These are phyloP conservation scores for Hypoxylon sp. DNA, from an alignment of 2,329 filamentous ascomycete genomes.

Conservation along the genomic window DNA sequence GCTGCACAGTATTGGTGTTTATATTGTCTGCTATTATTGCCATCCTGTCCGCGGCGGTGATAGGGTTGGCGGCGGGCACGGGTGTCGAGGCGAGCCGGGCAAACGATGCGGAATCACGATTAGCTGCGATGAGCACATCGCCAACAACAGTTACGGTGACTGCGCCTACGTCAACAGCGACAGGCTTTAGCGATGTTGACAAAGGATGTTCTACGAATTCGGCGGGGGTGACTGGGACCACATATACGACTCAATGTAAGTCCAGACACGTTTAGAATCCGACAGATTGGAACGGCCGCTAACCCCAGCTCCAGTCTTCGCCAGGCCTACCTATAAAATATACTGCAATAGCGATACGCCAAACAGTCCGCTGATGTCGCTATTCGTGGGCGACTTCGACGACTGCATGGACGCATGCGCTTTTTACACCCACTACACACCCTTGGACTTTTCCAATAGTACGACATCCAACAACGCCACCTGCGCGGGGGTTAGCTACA, in stretches of 20 bases:
- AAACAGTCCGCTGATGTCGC: constrained; percentile 53
- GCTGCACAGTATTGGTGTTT: constrained; percentile 56
- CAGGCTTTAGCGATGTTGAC: constrained; percentile 51
- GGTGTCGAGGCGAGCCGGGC: constrained; percentile 57
- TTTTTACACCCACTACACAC: constrained; percentile 52
- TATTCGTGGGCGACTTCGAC: constrained; percentile 58
- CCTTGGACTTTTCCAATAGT: constrained; percentile 45
- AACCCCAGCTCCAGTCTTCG: constrained; percentile 50
- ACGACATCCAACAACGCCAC: constrained; percentile 49
- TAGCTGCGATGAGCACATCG: constrained; percentile 49
- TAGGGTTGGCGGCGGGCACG: constrained; percentile 59
- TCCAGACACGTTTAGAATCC: background rate
- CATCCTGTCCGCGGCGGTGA: constrained; percentile 55
- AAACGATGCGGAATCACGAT: constrained; percentile 51
- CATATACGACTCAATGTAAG: constrained; percentile 57
- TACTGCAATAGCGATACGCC: constrained; percentile 59
- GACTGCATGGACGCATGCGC: constrained; percentile 63
- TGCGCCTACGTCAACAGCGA: constrained; percentile 44
- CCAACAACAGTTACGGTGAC: constrained; percentile 39
- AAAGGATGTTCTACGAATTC: constrained; percentile 55
- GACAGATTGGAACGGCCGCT: constrained; percentile 22
- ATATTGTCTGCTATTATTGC: constrained; percentile 57
- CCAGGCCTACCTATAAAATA: constrained; percentile 54
- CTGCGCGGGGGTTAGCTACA: constrained; percentile 56
- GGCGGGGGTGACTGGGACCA: constrained; percentile 52